phyloP scores from a whole-genome alignment of 306 rosid genomes.

The Trichosanthes cucumerina region DNA sequence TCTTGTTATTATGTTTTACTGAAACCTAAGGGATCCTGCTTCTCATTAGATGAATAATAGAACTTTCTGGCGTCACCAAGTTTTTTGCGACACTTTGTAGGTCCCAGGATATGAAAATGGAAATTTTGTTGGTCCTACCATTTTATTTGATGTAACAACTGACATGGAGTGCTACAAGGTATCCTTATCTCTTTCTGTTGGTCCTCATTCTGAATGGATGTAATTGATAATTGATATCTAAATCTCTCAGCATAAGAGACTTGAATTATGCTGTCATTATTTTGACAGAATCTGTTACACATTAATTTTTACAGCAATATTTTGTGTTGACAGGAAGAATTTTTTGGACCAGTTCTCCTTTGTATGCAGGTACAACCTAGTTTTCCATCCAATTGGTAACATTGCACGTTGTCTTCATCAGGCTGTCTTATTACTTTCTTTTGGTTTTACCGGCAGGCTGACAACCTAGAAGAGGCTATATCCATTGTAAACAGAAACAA shows the following conservation, averaged over 20 bases:
- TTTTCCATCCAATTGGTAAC: not conserved
- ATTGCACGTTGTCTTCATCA: conserved; percentile 7
- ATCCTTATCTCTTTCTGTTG: not conserved
- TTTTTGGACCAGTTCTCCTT: conserved; percentile 57
- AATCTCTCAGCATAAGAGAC: conserved; percentile 16
- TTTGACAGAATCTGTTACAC: conserved; percentile 18
- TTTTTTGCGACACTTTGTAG: conserved; percentile 17
- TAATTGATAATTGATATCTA: conserved; percentile 1
- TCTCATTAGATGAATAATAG: not conserved
- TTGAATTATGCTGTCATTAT: not conserved
- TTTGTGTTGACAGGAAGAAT: conserved; percentile 54
- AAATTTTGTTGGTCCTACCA: conserved; percentile 58
- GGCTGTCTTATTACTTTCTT: conserved; percentile 3
- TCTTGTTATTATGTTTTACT: not conserved
- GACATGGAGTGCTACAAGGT: conserved; percentile 67
- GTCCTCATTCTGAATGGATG: conserved; percentile 8
- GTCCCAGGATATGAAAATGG: conserved; percentile 63
- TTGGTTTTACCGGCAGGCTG: conserved; percentile 38
- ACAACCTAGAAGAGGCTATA: conserved; percentile 56
- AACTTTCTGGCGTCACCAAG: not conserved
- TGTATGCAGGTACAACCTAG: conserved; percentile 49
- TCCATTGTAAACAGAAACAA: conserved; percentile 51
- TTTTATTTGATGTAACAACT: conserved; percentile 46
- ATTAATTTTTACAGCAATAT: conserved; percentile 21
- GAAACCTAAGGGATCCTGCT: not conserved